phyloP scores from a whole-genome alignment of 169 alveolate species.

The Ichthyophthirius multifiliis region DNA sequence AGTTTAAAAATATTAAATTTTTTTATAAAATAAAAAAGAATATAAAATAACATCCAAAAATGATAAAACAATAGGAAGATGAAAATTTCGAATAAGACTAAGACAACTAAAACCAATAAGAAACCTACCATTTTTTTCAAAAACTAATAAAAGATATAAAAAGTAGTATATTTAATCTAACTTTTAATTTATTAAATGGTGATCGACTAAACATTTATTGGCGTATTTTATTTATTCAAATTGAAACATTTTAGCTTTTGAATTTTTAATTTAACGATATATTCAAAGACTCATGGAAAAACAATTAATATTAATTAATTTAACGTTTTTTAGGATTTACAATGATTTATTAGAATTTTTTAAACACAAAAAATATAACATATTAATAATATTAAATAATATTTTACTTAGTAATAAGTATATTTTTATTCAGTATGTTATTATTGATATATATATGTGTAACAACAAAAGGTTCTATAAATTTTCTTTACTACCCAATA shows the following conservation, averaged over 20 bases:
- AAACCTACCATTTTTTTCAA: no score
- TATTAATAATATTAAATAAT: not conserved
- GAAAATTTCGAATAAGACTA: no score
- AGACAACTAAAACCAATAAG: no score
- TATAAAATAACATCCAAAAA: no score
- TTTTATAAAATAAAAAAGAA: no score
- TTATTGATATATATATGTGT: not conserved
- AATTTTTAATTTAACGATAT: not conserved
- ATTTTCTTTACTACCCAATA: not conserved
- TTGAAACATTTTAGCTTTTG: not conserved
- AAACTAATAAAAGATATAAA: not conserved
- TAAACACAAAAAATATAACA: not conserved
- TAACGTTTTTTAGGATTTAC: not conserved
- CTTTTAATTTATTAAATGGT: not conserved
- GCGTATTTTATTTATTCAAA: not conserved
- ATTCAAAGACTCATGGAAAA: not conserved
- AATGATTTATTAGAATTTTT: not conserved
- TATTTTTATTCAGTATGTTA: not conserved
- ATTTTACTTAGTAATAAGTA: not conserved
- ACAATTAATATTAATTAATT: not conserved
- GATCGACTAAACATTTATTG: not conserved
- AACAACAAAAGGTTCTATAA: not conserved
- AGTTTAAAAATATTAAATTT: no score
- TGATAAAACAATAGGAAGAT: no score
- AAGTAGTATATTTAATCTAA: not conserved